These are phyloP conservation scores for Glycine soja DNA, from an alignment of 306 rosid species.

Conservation along the genomic window DNA sequence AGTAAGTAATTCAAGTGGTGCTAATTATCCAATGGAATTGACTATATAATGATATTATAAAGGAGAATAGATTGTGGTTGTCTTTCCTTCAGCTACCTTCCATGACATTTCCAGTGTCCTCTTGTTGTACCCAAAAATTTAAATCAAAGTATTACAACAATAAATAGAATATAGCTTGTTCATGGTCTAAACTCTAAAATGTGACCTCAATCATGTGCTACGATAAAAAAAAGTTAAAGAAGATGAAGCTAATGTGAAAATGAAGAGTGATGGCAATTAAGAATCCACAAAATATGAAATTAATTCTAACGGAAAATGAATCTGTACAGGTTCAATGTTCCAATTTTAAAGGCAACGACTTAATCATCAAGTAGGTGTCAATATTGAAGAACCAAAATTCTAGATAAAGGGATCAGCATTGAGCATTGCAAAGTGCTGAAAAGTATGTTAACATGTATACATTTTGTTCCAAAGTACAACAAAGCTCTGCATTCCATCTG, in stretches of 20 bases:
- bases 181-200: constrained; percentile 36
- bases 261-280: constrained; percentile 50
- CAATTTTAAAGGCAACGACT: constrained; percentile 86
- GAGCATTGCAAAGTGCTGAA: constrained; percentile 92
- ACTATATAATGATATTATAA: constrained; percentile 24
- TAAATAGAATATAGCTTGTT: constrained; percentile 39
- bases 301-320: constrained; percentile 83
- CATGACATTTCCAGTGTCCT: constrained; percentile 25
- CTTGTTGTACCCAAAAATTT: constrained; percentile 34
- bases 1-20: constrained; percentile 22
- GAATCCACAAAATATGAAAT: constrained; percentile 66
- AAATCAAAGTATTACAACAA: constrained; percentile 3
- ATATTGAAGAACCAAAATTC: constrained; percentile 91
- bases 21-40: constrained; percentile 18
- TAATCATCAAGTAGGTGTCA: constrained; percentile 93
- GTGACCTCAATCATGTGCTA: constrained; percentile 28
- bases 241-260: constrained; percentile 48
- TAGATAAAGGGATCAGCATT: constrained; percentile 92
- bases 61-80: constrained; percentile 34
- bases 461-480: constrained; percentile 70
- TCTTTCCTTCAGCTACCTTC: constrained; percentile 40
- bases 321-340: constrained; percentile 92
- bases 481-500: constrained; percentile 86
- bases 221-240: constrained; percentile 27
- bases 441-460: constrained; percentile 72